Evolutionary conservation across 345 rosid species (phyloP).

Genomic region (Lepidium sativum): DNA sequence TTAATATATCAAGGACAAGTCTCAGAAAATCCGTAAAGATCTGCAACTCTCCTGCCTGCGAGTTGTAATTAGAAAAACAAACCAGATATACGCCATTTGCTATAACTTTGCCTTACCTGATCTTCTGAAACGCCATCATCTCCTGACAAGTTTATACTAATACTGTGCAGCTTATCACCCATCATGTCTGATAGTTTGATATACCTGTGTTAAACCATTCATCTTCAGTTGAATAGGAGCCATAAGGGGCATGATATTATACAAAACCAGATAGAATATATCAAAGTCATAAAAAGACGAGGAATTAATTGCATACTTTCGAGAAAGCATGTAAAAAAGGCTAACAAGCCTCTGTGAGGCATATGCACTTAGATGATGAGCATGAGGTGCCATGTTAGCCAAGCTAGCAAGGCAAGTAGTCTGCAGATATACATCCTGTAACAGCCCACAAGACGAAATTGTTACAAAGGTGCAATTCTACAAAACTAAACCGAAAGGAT

Average conservation of each 20-base stretch:
- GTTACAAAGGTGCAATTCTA: conserved; percentile 1
- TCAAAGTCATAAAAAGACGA: neutral
- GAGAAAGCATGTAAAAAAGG: conserved; percentile 94
- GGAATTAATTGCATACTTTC: conserved; percentile 51
- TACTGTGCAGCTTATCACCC: conserved; percentile 42
- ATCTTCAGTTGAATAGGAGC: conserved; percentile 3
- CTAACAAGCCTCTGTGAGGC: conserved; percentile 97
- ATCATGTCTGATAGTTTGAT: conserved; percentile 72
- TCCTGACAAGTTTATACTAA: conserved; percentile 41
- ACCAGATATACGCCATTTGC: neutral
- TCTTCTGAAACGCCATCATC: conserved; percentile 58
- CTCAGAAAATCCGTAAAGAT: conserved; percentile 94
- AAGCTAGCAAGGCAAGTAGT: conserved; percentile 94
- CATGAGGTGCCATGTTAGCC: conserved; percentile 99
- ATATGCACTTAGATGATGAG: conserved; percentile 88
- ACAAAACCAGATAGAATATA: neutral
- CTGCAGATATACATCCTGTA: conserved; percentile 96
- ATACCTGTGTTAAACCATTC: conserved; percentile 45
- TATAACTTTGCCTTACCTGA: conserved; percentile 40
- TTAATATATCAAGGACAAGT: conserved; percentile 88
- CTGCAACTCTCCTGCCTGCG: conserved; percentile 88
- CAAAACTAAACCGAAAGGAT: neutral
- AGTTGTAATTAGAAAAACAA: neutral
- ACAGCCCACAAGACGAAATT: neutral
- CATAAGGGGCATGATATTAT: neutral